Evolutionary conservation across 805 yeast species (phyloP).

Genomic region (Scheffersomyces amazonensis): DNA sequence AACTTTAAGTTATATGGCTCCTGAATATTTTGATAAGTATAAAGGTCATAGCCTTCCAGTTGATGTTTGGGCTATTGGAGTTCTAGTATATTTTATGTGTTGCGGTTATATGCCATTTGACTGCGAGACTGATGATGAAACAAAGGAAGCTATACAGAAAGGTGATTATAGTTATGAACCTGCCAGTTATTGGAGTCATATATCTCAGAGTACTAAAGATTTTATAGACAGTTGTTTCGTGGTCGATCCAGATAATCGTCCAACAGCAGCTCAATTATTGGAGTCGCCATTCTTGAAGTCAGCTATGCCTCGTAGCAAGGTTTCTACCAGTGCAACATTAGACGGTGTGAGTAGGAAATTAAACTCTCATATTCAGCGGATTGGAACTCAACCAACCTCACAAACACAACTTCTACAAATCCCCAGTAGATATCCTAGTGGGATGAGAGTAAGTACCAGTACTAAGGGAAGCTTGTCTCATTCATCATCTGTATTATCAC

Average conservation of each 20-base stretch:
- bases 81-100: slow-evolving; percentile 64
- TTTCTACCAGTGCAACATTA: background rate
- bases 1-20: slow-evolving; percentile 74
- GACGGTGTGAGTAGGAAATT: background rate
- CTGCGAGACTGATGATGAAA: slow-evolving; percentile 67
- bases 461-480: too few species aligned
- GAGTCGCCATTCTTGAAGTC: too few species aligned
- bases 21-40: slow-evolving; percentile 53
- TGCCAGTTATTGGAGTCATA: slow-evolving; percentile 52
- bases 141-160: slow-evolving; percentile 55
- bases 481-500: background rate
- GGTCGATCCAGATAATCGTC: slow-evolving; percentile 43
- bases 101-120: slow-evolving; percentile 79
- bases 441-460: too few species aligned
- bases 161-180: slow-evolving; percentile 65
- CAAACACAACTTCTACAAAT: background rate
- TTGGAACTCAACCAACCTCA: too few species aligned
- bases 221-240: slow-evolving; percentile 55
- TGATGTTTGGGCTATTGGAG: slow-evolving; percentile 79
- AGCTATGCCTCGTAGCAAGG: too few species aligned
- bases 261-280: slow-evolving; percentile 43
- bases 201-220: slow-evolving; percentile 52
- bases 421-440: too few species aligned
- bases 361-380: too few species aligned
- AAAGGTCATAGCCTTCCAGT: slow-evolving; percentile 57